Percentiles rank a stretch among this genome's conserved stretches.
Conservation (phyloP, 805 yeast genomes). For the Candida lessepsii region DNA sequence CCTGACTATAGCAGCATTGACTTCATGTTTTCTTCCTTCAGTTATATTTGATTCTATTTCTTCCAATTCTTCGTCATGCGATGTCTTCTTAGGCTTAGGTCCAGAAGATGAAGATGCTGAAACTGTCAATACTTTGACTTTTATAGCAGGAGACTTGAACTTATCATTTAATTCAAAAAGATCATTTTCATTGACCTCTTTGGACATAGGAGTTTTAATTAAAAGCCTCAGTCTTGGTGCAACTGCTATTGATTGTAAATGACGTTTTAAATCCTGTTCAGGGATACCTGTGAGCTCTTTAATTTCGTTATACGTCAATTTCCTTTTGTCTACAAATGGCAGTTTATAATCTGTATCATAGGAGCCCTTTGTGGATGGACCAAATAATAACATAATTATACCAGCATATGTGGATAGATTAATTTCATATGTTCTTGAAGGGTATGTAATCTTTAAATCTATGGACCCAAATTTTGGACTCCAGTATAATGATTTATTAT, state of each 20-base stretch:
- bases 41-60: constrained; percentile 56
- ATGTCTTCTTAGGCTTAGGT: constrained; percentile 36
- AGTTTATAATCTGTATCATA: constrained; percentile 28
- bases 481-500: constrained; percentile 57
- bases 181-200: constrained; percentile 63
- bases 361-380: constrained; percentile 28
- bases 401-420: constrained; percentile 81
- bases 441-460: constrained; percentile 71
- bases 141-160: constrained; percentile 65
- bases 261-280: constrained; percentile 66
- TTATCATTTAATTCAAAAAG: constrained; percentile 63
- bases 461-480: constrained; percentile 80
- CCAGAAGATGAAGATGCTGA: constrained; percentile 24
- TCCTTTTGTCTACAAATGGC: constrained; percentile 51
- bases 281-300: constrained; percentile 69
- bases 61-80: constrained; percentile 51
- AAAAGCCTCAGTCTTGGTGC: constrained; percentile 80
- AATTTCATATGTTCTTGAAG: constrained; percentile 69
- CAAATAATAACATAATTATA: constrained; percentile 71
- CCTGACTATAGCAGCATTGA: constrained; percentile 85
- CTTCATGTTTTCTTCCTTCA: constrained; percentile 62
- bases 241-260: constrained; percentile 78
- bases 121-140: constrained; percentile 74
- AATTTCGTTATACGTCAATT: constrained; percentile 62
- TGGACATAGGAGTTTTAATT: constrained; percentile 70